Conservation (phyloP, 2,329 filamentous ascomycete genomes). For the Hansfordia pulvinata region DNA sequence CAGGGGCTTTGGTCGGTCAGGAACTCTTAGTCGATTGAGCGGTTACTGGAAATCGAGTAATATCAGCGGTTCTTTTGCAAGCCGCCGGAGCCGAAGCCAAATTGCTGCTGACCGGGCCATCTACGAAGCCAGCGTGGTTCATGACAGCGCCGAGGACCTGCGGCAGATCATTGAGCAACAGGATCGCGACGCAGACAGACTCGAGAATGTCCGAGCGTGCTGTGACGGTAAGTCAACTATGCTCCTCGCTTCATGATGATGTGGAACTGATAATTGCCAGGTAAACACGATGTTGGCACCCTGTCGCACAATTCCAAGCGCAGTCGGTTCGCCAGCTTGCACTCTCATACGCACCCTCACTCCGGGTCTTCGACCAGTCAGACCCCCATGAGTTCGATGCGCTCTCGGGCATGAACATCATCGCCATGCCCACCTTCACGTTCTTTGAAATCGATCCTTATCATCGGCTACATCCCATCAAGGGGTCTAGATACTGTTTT, state of each 20-base stretch:
- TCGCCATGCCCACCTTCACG: conserved; percentile 1
- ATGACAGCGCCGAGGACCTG: conserved; percentile 74
- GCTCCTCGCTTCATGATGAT: neutral
- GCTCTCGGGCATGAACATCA: conserved; percentile 18
- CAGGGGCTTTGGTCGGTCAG: conserved; percentile 18
- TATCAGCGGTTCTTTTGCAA: conserved; percentile 35
- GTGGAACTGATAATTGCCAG: conserved; percentile 21
- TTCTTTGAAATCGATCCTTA: conserved; percentile 1
- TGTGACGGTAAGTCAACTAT: conserved; percentile 67
- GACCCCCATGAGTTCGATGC: conserved; percentile 20
- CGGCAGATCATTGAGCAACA: conserved; percentile 67
- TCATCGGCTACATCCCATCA: too few relatives aligned
- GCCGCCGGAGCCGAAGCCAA: conserved; percentile 36
- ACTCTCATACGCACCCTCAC: conserved; percentile 19
- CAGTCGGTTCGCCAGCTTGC: conserved; percentile 22
- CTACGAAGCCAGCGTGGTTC: conserved; percentile 48
- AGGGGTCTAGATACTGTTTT: too few relatives aligned
- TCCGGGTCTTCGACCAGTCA: conserved; percentile 20
- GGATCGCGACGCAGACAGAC: conserved; percentile 60
- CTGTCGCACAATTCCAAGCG: conserved; percentile 34
- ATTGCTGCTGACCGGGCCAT: conserved; percentile 31
- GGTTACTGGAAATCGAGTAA: conserved; percentile 42
- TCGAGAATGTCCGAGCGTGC: conserved; percentile 94
- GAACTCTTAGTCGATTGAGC: conserved; percentile 44
- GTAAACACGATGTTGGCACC: conserved; percentile 61